Percentiles rank a stretch among this genome's conserved stretches.
These are phyloP conservation scores for Eucalyptus tenuipes DNA, from an alignment of 345 rosid species.

Conservation along the genomic window DNA sequence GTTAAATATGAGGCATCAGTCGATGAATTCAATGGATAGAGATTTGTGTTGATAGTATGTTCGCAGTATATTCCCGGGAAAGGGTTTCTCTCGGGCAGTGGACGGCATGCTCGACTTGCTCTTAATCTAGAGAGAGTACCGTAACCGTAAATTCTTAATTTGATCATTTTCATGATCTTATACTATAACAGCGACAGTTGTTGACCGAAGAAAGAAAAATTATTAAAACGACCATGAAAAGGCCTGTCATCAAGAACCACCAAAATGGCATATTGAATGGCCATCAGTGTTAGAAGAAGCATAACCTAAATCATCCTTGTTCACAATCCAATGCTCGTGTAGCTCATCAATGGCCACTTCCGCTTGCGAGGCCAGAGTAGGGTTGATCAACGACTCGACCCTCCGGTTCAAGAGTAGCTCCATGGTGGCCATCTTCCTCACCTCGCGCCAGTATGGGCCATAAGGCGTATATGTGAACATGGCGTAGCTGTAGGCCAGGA, in stretches of 20 bases:
- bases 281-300: neutral
- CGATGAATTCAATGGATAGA: neutral
- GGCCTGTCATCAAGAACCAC: neutral
- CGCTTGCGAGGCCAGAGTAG: neutral
- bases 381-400: neutral
- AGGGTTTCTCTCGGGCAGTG: neutral
- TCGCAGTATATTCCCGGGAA: neutral
- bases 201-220: neutral
- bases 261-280: neutral
- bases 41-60: neutral
- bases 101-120: neutral
- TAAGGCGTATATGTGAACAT: neutral
- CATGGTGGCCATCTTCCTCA: conserved; percentile 8
- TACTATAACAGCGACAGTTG: neutral
- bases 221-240: neutral
- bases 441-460: conserved; percentile 14
- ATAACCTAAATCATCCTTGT: neutral
- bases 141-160: neutral
- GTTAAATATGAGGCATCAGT: neutral
- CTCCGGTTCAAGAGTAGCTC: conserved; percentile 11
- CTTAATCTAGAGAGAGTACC: neutral
- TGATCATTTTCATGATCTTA: neutral
- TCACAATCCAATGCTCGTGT: neutral
- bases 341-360: neutral
- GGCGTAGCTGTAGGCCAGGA: conserved; percentile 8